Base-by-base conservation (phyloP, 2,329 filamentous ascomycete species). In the Ambrosiella xylebori region DNA sequence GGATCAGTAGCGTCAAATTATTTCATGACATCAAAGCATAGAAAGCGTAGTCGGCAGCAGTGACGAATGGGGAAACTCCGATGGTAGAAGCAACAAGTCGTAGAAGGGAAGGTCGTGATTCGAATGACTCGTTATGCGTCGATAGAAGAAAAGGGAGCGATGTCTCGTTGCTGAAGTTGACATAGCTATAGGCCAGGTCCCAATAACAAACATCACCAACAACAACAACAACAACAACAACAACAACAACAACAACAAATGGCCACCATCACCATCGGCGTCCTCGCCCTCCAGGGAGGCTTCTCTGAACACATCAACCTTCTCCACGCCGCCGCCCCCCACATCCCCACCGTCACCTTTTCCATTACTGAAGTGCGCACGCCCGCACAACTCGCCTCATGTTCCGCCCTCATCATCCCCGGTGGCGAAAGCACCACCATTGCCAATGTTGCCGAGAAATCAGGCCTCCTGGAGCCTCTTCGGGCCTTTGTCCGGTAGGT, bases 341-440 rank as follows among this genome's bases (percentile, higher is more conserved):
- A 41, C 12, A 47, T 56, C 40, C 54, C 54, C 5, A 13, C 19
- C n/a, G n/a, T 12, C 54, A 56, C 63, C 62, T 15, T 87, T 72
- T 66, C 69, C 35, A 87, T 93, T 66, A 75, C 85, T 62, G 84
- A 95, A 69, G 88, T 97, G 52, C 84, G 91, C 60, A 96, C 84
- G 6, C 72, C 80, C 1, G 71, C 74, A 6, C 78, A 95, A 65
- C 77, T 98, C 38, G 72, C 76, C 3, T 69, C 68, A 64, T 97
- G 90, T 71, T 81, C 91, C 69, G 91, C 82, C 35, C 77, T 98
- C 49, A 81, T 98, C 66, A 81, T 98, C 52, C 93, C 93, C 2
- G 93, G 93, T 56, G 93, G 93, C 61, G 93, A 98, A 70, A 95
- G 88, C 71, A 97, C 93, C 1, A 85, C 91, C 2, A 94, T 98